Base-by-base conservation (phyloP, 305 asterid species). In the Plantago rigida region DNA sequence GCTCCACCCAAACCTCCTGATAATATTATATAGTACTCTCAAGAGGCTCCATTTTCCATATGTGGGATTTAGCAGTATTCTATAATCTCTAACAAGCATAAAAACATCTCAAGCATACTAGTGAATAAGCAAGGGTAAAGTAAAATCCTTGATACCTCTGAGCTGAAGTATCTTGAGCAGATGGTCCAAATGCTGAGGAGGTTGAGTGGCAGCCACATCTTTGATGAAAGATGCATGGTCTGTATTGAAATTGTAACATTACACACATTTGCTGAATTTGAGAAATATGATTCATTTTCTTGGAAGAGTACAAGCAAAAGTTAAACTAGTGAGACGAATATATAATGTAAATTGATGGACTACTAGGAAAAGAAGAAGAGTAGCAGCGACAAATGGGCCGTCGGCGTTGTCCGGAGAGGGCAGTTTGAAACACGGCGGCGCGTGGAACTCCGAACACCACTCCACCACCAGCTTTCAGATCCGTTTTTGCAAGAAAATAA, bases 161-260 rank as follows among this genome's bases (percentile, higher is more conserved):
- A 77, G 79, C 85, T 83, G 85, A 69, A 89, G 95, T 73, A 92
- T 74, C 69, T 70, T 80, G 69, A 92, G 81, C 31, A 92, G 95
- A 77, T 81, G 77, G 62, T 72, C 80, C 93, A 92, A 81, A 77
- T 84, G 84, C 81, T 79, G 82, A 12, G 99, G 99, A 13, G 97
- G 94, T 59, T 83, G 77, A 46, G 87, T 59, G 53, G 78, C 87
- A 46, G 95, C 94, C 9, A 88, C 86, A 64, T 86, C 91, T 73
- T 79, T 84, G 46, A 88, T 84, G 70, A 86, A 92, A 9, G 83
- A 74, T 19, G 72, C 78, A 68, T 92, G 97, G 61, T 84, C 97
- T 88, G 82, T 60, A 69, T 17, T 51, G 54, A 17, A 17, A 17
- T 17, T 17, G 19, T 17, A 17, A 17, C 19, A 61, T 65, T 58